Evolutionary conservation across 2,329 filamentous ascomycete species (phyloP).

Genomic region (Pseudomassariella vexata): DNA sequence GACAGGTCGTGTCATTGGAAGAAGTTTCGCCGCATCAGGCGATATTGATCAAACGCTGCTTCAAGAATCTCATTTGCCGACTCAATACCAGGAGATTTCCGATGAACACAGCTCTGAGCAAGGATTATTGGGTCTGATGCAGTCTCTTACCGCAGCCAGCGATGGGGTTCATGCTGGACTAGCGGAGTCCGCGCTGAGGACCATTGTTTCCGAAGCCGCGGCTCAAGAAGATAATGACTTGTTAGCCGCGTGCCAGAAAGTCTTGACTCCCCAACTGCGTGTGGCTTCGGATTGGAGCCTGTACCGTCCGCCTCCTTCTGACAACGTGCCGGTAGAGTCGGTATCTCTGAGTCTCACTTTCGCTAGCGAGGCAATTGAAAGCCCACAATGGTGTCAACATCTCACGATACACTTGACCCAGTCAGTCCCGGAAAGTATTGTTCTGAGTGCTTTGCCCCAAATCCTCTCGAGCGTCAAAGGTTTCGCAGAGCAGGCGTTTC

Average conservation of each 20-base stretch:
- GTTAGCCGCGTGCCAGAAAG: constrained; percentile 43
- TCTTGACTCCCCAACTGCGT: constrained; percentile 45
- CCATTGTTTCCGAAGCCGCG: constrained; percentile 49
- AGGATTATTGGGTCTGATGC: constrained; percentile 56
- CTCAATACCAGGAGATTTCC: constrained; percentile 40
- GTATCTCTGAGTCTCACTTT: constrained; percentile 27
- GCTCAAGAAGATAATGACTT: constrained; percentile 41
- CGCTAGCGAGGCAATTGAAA: constrained; percentile 33
- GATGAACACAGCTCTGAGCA: constrained; percentile 54
- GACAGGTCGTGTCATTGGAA: constrained; percentile 79
- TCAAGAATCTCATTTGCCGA: constrained; percentile 52
- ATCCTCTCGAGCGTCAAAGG: constrained; percentile 61
- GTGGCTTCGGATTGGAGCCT: constrained; percentile 51
- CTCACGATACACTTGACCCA: constrained; percentile 57
- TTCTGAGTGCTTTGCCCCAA: constrained; percentile 63
- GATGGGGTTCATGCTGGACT: constrained; percentile 51
- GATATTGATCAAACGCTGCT: constrained; percentile 56
- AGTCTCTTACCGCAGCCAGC: constrained; percentile 53
- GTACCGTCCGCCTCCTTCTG: constrained; percentile 51
- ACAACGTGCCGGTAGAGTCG: constrained; percentile 26
- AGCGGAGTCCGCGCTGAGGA: constrained; percentile 54
- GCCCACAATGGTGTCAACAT: constrained; percentile 53
- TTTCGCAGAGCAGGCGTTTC: constrained; percentile 70
- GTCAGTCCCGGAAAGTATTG: constrained; percentile 54
- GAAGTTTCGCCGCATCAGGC: constrained; percentile 75